Base-by-base conservation (phyloP, 179 eudicot species). In the Camellia oleifera region DNA sequence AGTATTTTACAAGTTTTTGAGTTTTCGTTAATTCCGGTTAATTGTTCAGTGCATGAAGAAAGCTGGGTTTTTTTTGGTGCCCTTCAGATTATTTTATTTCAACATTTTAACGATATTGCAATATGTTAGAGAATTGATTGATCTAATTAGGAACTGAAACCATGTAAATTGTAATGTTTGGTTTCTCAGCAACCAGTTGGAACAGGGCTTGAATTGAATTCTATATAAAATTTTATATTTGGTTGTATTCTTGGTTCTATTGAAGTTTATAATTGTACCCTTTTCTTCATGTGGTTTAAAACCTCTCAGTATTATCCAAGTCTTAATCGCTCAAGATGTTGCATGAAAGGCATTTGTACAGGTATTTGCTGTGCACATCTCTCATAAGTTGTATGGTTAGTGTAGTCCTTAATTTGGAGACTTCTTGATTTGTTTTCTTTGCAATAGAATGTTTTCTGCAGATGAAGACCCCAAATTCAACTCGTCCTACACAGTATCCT, bases 401-500 rank as follows among this genome's bases (percentile, higher is more conserved):
- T 57, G 14, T 56, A 54, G 15, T 62, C 32, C 68, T 5, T 32
- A 48, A 26, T 32, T 82, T 20, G 46, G 57, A 78, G 11, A 7
- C 15, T 23, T 26, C 78, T 78, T 88, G 68, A 69, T 81, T 69
- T 54, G 54, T 76, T 74, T 73, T 79, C 70, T 79, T 50, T 85
- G 81, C 77, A 67, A 46, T 89, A 97, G 99, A 97, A 86, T 97
- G 99, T 85, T 97, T 97, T 80, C 83, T 97, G 87, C 99, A 97
- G 92, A 97, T 97, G 99, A 97, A 95, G 93, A 89, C 94, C 77
- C 98, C 99, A 26, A 86, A 92, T 83, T 97, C 99, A 15, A 89
- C 97, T 62, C 93, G 94, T 74, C 99, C 99, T 12, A 94, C 99
- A 45, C 98, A 92, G 99, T 95, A 97, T 97, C 97, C 97, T 94